Conservation (phyloP, 805 yeast species). For the Candida succiphila region DNA sequence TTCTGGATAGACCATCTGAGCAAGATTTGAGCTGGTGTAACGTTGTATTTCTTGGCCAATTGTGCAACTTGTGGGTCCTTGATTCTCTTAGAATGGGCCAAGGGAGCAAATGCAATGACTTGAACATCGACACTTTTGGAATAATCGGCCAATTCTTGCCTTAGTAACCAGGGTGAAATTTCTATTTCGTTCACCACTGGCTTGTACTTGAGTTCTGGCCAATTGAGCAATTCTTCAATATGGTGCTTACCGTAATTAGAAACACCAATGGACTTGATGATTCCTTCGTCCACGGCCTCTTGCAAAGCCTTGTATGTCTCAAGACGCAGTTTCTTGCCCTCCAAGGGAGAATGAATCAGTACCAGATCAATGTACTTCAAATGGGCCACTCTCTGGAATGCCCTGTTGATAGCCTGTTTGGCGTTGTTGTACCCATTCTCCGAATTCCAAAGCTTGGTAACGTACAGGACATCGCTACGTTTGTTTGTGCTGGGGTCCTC, state of each 20-base stretch:
- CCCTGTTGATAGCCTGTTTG: constrained; percentile 44
- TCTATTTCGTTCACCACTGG: constrained; percentile 81
- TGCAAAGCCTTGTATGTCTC: constrained; percentile 69
- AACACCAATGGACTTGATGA: constrained; percentile 63
- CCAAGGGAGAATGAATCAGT: constrained; percentile 56
- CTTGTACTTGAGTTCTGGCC: constrained; percentile 41
- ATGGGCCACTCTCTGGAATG: constrained; percentile 39
- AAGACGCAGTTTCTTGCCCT: constrained; percentile 36
- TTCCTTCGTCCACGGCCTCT: constrained; percentile 52
- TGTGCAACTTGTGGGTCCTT: constrained; percentile 40
- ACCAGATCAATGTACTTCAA: constrained; percentile 65
- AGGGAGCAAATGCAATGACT: constrained; percentile 75
- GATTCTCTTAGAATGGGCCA: constrained; percentile 48
- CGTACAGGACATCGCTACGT: constrained; percentile 47
- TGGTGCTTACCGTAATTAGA: constrained; percentile 61
- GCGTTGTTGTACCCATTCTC: constrained; percentile 53
- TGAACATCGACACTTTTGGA: constrained; percentile 44
- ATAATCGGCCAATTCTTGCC: constrained; percentile 51
- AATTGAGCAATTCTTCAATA: constrained; percentile 46
- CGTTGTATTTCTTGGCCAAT: constrained; percentile 39
- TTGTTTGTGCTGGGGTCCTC: constrained; percentile 26
- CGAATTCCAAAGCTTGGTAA: constrained; percentile 68
- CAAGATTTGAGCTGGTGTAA: constrained; percentile 51
- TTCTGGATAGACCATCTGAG: constrained; percentile 67
- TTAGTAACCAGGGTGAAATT: constrained; percentile 75